Conservation (phyloP, 345 rosid species). For the Citrus maxima region DNA sequence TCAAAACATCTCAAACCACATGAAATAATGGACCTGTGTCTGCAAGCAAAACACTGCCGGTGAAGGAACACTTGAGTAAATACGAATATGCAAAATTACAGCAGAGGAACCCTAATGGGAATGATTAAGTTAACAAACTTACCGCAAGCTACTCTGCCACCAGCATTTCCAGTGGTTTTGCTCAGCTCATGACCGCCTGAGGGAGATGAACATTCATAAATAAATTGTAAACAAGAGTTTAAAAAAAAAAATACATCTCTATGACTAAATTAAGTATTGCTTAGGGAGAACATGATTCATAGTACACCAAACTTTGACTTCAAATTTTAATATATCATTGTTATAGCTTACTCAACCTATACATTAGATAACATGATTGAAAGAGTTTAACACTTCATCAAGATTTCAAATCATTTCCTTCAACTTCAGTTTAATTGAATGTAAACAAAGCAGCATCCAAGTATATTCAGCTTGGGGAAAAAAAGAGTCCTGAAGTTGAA, state of each 20-base stretch:
- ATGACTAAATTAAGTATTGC: neutral
- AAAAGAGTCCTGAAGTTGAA: neutral
- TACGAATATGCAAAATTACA: neutral
- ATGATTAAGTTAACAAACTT: neutral
- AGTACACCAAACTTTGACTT: neutral
- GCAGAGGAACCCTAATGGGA: rapidly evolving
- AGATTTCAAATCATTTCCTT: neutral
- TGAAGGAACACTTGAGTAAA: neutral
- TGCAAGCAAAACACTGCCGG: neutral
- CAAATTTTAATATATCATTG: neutral
- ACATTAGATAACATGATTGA: neutral
- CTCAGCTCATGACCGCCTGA: constrained; percentile 50
- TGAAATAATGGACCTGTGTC: neutral
- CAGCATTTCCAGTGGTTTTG: constrained; percentile 90
- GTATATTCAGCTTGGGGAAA: neutral
- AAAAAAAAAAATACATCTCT: neutral
- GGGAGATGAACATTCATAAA: neutral
- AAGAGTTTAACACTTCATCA: neutral
- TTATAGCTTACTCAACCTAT: neutral
- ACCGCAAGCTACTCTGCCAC: constrained; percentile 51
- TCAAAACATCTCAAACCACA: neutral
- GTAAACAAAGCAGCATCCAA: neutral
- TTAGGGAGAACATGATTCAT: neutral
- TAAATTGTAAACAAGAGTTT: neutral
- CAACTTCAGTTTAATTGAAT: neutral